phyloP scores from a whole-genome alignment of 2,329 filamentous ascomycete species.

The Fusarium decemcellulare region DNA sequence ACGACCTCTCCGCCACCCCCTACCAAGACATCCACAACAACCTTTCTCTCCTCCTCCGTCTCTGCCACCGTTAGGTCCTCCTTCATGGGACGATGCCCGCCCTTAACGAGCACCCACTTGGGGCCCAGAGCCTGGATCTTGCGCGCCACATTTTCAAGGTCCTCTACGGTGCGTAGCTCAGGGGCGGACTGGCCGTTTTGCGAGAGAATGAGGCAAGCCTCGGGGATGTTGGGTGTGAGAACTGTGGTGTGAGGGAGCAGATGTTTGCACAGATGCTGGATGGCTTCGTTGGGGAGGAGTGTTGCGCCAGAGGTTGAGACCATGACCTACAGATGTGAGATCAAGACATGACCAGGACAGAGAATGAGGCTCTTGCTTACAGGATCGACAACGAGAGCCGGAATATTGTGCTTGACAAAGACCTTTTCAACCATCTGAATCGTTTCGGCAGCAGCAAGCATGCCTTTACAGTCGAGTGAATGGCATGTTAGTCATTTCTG shows the following conservation, averaged over 20 bases:
- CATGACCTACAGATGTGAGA: slow-evolving; percentile 79
- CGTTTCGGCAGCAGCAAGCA: slow-evolving; percentile 56
- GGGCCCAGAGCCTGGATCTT: slow-evolving; percentile 78
- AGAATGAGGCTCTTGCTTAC: slow-evolving; percentile 41
- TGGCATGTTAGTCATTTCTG: not conserved
- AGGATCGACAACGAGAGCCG: slow-evolving; percentile 55
- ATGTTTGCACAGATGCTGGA: slow-evolving; percentile 69
- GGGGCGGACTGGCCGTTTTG: slow-evolving; percentile 59
- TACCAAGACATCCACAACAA: slow-evolving; percentile 84
- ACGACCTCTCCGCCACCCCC: slow-evolving; percentile 69
- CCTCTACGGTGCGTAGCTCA: slow-evolving; percentile 69
- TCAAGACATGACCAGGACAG: not conserved
- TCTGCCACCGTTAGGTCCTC: slow-evolving; percentile 72
- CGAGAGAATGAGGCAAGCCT: slow-evolving; percentile 76
- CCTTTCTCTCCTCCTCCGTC: slow-evolving; percentile 69
- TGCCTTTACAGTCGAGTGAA: slow-evolving; percentile 47
- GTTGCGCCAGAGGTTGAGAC: slow-evolving; percentile 84
- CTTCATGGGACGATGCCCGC: slow-evolving; percentile 87
- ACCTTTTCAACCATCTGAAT: slow-evolving; percentile 53
- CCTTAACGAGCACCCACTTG: slow-evolving; percentile 88
- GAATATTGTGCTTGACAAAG: slow-evolving; percentile 49
- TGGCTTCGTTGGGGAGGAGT: slow-evolving; percentile 76
- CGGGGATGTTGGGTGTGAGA: slow-evolving; percentile 84
- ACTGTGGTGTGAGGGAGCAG: slow-evolving; percentile 78
- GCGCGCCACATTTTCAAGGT: slow-evolving; percentile 78